A percentile compares a stretch with the other conserved stretches of the same genome.
phyloP scores from a whole-genome alignment of 2,329 filamentous ascomycete genomes.

The Fonsecaea pedrosoi region DNA sequence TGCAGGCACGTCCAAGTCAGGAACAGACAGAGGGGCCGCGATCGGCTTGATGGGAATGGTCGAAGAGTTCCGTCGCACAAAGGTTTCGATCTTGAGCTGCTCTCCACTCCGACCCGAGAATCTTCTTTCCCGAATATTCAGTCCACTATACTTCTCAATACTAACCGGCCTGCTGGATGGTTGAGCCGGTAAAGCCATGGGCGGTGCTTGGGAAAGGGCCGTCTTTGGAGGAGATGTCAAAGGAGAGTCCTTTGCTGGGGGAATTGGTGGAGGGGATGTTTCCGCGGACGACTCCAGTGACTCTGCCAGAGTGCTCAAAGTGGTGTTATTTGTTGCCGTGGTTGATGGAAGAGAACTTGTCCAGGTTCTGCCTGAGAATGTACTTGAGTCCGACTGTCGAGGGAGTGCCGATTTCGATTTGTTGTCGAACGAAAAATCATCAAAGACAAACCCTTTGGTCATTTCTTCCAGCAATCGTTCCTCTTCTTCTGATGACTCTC shows the following conservation, averaged over 20 bases:
- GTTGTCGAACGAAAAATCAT: constrained; percentile 78
- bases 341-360: constrained; percentile 79
- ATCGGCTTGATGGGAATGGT: constrained; percentile 42
- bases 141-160: constrained; percentile 28
- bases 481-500: constrained; percentile 73
- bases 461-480: constrained; percentile 85
- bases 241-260: constrained; percentile 32
- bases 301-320: constrained; percentile 76
- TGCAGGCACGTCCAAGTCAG: constrained; percentile 41
- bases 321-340: constrained; percentile 70
- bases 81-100: constrained; percentile 87
- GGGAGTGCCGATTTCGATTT: constrained; percentile 72
- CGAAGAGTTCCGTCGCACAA: constrained; percentile 32
- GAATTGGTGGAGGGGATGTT: constrained; percentile 28
- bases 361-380: constrained; percentile 73
- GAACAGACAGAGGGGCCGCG: constrained; percentile 41
- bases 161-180: constrained; percentile 33
- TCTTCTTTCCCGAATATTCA: constrained; percentile 69
- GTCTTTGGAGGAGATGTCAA: constrained; percentile 25
- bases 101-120: constrained; percentile 81
- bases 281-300: constrained; percentile 45
- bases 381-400: constrained; percentile 77
- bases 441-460: constrained; percentile 79
- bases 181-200: constrained; percentile 36
- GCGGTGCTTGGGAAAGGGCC: constrained; percentile 36